Evolutionary conservation across 129 eudicot genomes (phyloP).

Genomic region (Smallanthus sonchifolius): DNA sequence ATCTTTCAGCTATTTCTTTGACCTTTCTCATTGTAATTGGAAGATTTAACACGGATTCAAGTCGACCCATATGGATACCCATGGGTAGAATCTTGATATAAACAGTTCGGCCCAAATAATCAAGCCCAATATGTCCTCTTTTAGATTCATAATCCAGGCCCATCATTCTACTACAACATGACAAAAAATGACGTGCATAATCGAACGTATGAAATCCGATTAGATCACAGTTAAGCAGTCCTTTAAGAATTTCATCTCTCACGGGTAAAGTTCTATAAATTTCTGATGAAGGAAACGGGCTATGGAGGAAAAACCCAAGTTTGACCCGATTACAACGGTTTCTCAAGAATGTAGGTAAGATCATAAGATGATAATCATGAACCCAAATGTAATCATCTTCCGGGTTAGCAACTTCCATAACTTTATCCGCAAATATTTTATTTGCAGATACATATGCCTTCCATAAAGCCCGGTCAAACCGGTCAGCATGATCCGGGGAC

Average conservation of each 20-base stretch:
- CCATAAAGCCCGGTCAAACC: slow-evolving; percentile 73
- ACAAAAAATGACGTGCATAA: slow-evolving; percentile 82
- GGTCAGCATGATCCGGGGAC: slow-evolving; percentile 69
- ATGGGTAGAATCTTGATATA: slow-evolving; percentile 76
- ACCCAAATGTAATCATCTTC: slow-evolving; percentile 84
- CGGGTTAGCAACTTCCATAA: slow-evolving; percentile 79
- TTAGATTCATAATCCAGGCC: slow-evolving; percentile 82
- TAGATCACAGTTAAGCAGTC: slow-evolving; percentile 70
- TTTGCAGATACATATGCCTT: slow-evolving; percentile 79
- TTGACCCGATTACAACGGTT: slow-evolving; percentile 61
- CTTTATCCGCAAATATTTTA: slow-evolving; percentile 76
- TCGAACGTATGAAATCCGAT: slow-evolving; percentile 89
- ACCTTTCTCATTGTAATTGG: slow-evolving; percentile 56
- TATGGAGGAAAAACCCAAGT: slow-evolving; percentile 81
- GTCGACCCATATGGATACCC: slow-evolving; percentile 78
- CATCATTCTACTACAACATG: slow-evolving; percentile 85
- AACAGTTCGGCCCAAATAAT: slow-evolving; percentile 83
- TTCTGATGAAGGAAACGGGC: slow-evolving; percentile 90
- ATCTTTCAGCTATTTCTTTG: slow-evolving; percentile 56
- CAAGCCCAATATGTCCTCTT: slow-evolving; percentile 83
- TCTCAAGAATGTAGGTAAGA: slow-evolving; percentile 73
- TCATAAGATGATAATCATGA: slow-evolving; percentile 91
- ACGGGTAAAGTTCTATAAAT: slow-evolving; percentile 80
- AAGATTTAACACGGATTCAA: slow-evolving; percentile 56
- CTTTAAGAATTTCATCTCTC: slow-evolving; percentile 68